These are phyloP conservation scores for Trichoderma lentiforme DNA, from an alignment of 2,329 filamentous ascomycete genomes.

Conservation along the genomic window DNA sequence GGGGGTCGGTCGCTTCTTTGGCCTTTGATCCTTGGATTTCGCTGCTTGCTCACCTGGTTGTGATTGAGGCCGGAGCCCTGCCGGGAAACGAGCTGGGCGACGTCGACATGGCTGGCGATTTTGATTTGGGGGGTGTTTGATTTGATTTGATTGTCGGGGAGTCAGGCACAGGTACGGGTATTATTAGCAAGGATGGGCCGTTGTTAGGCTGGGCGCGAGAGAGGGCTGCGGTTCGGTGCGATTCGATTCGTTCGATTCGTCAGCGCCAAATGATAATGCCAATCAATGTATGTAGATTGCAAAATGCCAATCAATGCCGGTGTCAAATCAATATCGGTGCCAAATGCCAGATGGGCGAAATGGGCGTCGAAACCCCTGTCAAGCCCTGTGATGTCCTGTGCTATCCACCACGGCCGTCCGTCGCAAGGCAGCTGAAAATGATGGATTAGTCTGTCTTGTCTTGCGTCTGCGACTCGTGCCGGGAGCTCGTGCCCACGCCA, in stretches of 20 bases:
- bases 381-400: too few species aligned
- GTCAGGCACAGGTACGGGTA: conserved; percentile 50
- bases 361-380: not conserved
- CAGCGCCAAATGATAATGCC: not conserved
- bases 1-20: not conserved
- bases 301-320: not conserved
- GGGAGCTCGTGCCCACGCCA: conserved; percentile 12
- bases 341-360: not conserved
- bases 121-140: conserved; percentile 4
- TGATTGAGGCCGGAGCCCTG: conserved; percentile 5
- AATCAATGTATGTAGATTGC: not conserved
- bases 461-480: conserved; percentile 7
- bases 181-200: too few species aligned
- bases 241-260: conserved; percentile 26
- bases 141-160: conserved; percentile 31
- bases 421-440: not conserved
- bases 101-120: conserved; percentile 15
- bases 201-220: conserved; percentile 16
- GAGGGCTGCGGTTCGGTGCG: not conserved
- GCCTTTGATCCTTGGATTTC: not conserved
- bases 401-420: not conserved
- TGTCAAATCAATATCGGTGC: not conserved
- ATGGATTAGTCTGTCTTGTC: not conserved
- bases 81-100: conserved; percentile 14
- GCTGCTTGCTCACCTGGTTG: conserved; percentile 12